Percentiles rank a stretch among this genome's conserved stretches.
Evolutionary conservation across 2,329 filamentous ascomycete species (phyloP).

Genomic region (Saccharata proteae): DNA sequence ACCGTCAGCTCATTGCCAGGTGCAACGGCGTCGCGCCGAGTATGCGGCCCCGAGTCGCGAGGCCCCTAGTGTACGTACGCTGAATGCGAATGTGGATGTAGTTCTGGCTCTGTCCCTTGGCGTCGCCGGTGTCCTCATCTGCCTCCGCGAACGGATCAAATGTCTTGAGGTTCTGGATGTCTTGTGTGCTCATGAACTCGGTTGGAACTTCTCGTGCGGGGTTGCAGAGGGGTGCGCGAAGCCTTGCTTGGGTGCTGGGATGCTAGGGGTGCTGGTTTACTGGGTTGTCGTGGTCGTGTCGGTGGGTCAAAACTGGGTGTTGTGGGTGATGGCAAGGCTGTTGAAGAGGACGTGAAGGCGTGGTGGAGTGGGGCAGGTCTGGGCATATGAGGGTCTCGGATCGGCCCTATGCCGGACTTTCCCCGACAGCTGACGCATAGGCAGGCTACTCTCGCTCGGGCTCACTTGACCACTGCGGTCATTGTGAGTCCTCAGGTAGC

Average conservation of each 20-base stretch:
- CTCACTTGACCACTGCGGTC: too few species aligned
- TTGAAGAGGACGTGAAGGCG: constrained; percentile 1
- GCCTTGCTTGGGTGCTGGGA: constrained; percentile 1
- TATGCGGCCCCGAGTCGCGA: constrained; percentile 4
- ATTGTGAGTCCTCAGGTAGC: too few species aligned
- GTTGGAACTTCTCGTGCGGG: constrained; percentile 2
- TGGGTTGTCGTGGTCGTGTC: too few species aligned
- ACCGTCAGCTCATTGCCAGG: too few species aligned
- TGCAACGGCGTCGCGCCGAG: constrained; percentile 7
- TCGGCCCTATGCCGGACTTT: too few species aligned
- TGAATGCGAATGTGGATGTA: constrained; percentile 99
- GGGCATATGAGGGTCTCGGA: too few species aligned
- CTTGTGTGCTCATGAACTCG: constrained; percentile 8
- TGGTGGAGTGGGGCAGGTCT: constrained; percentile 4
- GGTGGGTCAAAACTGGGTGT: neutral
- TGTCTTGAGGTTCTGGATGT: too few species aligned
- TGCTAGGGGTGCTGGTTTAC: too few species aligned
- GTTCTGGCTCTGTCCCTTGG: constrained; percentile 89
- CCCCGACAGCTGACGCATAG: too few species aligned
- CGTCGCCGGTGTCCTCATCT: constrained; percentile 97
- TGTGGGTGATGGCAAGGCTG: constrained; percentile 4
- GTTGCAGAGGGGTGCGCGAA: constrained; percentile 1
- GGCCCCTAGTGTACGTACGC: constrained; percentile 69
- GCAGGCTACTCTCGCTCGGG: too few species aligned
- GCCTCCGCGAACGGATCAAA: constrained; percentile 99